Conservation (phyloP, 768 basidiomycete species). For the Podaxis sp. region DNA sequence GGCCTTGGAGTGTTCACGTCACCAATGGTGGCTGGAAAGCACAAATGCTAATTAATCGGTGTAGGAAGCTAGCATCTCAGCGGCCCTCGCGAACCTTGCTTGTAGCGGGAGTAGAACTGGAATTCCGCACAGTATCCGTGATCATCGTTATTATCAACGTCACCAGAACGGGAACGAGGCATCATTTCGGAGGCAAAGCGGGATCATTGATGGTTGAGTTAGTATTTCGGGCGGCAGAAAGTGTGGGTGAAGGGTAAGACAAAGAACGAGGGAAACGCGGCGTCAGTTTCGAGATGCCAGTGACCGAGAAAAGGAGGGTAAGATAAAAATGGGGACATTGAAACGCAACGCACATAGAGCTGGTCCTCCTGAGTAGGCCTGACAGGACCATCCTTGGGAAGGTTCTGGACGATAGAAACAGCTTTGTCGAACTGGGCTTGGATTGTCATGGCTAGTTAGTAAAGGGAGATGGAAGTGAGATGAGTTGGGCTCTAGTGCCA, state of each 20-base stretch:
- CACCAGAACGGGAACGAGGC: conserved; percentile 3
- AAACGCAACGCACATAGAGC: conserved; percentile 58
- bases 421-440: conserved; percentile 74
- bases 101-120: conserved; percentile 92
- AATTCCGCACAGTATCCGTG: not conserved
- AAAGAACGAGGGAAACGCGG: not conserved
- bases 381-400: conserved; percentile 80
- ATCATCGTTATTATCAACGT: not conserved
- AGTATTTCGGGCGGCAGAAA: not conserved
- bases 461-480: not conserved
- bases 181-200: not conserved
- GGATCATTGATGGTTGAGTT: too few relatives aligned
- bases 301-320: conserved; percentile 13
- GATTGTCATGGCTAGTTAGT: conserved; percentile 44
- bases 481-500: not conserved
- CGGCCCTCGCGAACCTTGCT: conserved; percentile 62
- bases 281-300: conserved; percentile 1
- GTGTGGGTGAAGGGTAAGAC: not conserved
- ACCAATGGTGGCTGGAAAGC: conserved; percentile 58
- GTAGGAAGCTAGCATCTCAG: too few relatives aligned
- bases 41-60: not conserved
- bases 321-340: not conserved
- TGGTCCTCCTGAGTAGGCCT: conserved; percentile 70
- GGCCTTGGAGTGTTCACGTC: conserved; percentile 63
- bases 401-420: conserved; percentile 54